A percentile compares a stretch with the other conserved stretches of the same genome.
Conservation (phyloP, 1,139 yeast species). For the Magnusiomyces magnusii region DNA sequence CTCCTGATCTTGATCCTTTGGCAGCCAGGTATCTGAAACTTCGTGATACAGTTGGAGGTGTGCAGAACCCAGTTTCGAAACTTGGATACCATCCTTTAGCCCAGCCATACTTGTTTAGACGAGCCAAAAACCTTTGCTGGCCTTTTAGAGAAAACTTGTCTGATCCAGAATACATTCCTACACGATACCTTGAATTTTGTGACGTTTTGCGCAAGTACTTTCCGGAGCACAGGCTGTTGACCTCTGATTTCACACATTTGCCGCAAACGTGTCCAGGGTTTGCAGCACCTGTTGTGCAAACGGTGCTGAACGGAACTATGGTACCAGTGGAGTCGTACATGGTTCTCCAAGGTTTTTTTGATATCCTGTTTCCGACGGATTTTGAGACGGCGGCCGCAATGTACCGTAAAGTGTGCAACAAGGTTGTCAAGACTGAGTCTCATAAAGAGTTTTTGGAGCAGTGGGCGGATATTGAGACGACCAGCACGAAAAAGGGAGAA, state of each 20-base stretch:
- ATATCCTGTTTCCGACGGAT: slow-evolving; percentile 82
- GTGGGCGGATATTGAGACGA: slow-evolving; percentile 66
- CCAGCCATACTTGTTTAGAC: slow-evolving; percentile 30
- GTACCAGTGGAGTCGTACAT: slow-evolving; percentile 65
- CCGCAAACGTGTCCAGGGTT: slow-evolving; percentile 57
- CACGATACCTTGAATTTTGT: slow-evolving; percentile 60
- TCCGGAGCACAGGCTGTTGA: slow-evolving; percentile 65
- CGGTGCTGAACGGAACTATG: slow-evolving; percentile 60
- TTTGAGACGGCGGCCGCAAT: slow-evolving; percentile 55
- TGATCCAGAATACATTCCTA: slow-evolving; percentile 76
- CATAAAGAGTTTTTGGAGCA: slow-evolving; percentile 59
- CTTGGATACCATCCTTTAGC: slow-evolving; percentile 36
- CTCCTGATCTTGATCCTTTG: slow-evolving; percentile 60
- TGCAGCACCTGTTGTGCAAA: slow-evolving; percentile 78
- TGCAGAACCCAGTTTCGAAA: slow-evolving; percentile 27
- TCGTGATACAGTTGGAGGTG: slow-evolving; percentile 41
- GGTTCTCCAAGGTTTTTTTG: slow-evolving; percentile 80
- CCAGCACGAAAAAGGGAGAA: slow-evolving; percentile 70
- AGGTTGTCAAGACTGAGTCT: slow-evolving; percentile 45
- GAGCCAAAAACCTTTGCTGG: slow-evolving; percentile 35
- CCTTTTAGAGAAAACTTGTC: slow-evolving; percentile 67
- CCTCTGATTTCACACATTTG: slow-evolving; percentile 66
- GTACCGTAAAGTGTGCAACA: slow-evolving; percentile 60
- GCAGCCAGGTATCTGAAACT: slow-evolving; percentile 48
- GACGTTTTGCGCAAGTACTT: slow-evolving; percentile 55